phyloP scores from a whole-genome alignment of 371 early-diverging fungal genomes.

The Batkoa obscura region DNA sequence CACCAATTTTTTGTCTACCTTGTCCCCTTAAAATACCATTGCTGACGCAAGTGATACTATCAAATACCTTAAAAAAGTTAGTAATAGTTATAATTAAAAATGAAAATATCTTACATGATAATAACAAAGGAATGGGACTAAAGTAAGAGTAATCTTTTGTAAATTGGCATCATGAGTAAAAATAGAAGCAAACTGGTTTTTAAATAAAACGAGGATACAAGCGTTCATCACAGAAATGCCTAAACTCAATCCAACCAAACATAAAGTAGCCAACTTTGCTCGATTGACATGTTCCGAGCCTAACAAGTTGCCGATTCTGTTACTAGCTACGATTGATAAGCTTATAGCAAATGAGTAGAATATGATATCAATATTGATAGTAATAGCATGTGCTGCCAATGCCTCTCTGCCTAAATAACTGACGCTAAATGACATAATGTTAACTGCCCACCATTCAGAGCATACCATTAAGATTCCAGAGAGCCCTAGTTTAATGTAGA shows the following conservation, averaged over 20 bases:
- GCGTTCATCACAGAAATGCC: background rate
- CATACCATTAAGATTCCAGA: conserved; percentile 50
- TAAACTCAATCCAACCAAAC: background rate
- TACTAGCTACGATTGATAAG: conserved; percentile 49
- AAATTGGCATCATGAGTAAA: conserved; percentile 54
- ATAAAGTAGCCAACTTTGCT: conserved; percentile 12
- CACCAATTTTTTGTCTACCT: conserved; percentile 48
- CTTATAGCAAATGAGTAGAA: conserved; percentile 44
- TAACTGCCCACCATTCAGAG: conserved; percentile 57
- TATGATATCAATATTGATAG: conserved; percentile 42
- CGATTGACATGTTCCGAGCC: conserved; percentile 23
- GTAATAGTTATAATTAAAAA: conserved; percentile 38
- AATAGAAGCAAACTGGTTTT: conserved; percentile 11
- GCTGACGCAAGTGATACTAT: conserved; percentile 39
- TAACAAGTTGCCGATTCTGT: conserved; percentile 59
- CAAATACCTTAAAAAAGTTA: conserved; percentile 29
- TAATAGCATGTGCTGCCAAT: conserved; percentile 68
- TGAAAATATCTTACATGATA: conserved; percentile 51
- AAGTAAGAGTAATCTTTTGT: conserved; percentile 32
- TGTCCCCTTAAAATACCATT: conserved; percentile 54
- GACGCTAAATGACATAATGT: conserved; percentile 56
- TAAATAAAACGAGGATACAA: background rate
- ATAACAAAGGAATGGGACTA: conserved; percentile 56
- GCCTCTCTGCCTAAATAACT: conserved; percentile 51
- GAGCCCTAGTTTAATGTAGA: conserved; percentile 35